A percentile compares a stretch with the other conserved stretches of the same genome.
phyloP scores from a whole-genome alignment of 805 yeast species.

The Candida germanica region DNA sequence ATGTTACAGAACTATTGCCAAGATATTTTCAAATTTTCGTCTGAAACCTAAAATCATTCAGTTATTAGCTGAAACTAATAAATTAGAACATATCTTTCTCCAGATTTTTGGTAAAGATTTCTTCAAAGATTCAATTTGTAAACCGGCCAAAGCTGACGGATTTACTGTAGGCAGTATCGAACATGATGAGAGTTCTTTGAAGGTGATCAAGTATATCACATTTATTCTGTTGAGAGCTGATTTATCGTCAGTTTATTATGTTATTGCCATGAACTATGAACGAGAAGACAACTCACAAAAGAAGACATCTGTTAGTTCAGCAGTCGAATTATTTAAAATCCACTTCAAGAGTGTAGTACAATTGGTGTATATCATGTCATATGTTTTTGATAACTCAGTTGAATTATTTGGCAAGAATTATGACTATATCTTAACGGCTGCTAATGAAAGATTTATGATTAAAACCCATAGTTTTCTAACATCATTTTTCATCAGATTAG shows the following conservation, averaged over 20 bases:
- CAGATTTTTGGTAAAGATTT: conserved; percentile 41
- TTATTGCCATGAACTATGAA: conserved; percentile 41
- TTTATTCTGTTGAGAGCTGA: conserved; percentile 39
- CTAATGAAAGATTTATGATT: conserved; percentile 38
- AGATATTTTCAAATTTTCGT: conserved; percentile 24
- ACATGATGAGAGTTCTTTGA: conserved; percentile 28
- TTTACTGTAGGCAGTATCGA: conserved; percentile 18
- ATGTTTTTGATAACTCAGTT: conserved; percentile 40
- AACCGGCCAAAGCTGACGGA: conserved; percentile 22
- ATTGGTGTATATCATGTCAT: conserved; percentile 41
- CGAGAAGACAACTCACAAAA: conserved; percentile 24
- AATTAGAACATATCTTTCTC: conserved; percentile 32
- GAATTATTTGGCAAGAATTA: conserved; percentile 39
- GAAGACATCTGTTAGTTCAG: conserved; percentile 33
- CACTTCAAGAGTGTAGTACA: conserved; percentile 40
- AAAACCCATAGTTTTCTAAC: conserved; percentile 39
- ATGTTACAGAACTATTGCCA: conserved; percentile 27
- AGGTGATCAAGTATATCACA: conserved; percentile 32
- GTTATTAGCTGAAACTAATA: conserved; percentile 32
- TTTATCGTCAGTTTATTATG: conserved; percentile 38
- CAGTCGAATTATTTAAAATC: conserved; percentile 40
- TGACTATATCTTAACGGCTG: conserved; percentile 35
- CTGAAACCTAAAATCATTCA: conserved; percentile 34
- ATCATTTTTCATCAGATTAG: conserved; percentile 36
- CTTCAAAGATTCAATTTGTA: conserved; percentile 36